Evolutionary conservation across 371 early-diverging fungal species (phyloP), one percentile per base, ranked within the genome.

Genomic region (Fennellomyces sp.): DNA sequence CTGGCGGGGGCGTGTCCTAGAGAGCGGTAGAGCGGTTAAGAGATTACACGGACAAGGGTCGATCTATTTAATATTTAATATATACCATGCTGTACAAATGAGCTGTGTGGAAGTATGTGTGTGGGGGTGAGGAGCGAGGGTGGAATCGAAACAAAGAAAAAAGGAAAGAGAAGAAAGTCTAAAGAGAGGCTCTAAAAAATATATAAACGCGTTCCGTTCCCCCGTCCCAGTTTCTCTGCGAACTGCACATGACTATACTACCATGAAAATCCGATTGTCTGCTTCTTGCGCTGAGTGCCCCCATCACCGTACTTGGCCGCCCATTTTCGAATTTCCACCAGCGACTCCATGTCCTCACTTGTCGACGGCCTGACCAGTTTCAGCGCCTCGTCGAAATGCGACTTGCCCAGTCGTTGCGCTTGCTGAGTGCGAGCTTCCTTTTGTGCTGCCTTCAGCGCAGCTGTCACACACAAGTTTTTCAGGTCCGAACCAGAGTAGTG

Each of bases 401-500:
- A 61, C 56, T 69, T 60, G 2, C 52, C 58, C 29, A 85, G 65
- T 17, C 60, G 67, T 63, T 66, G 80, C 27, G 57, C 56, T 23
- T 51, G 27, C n/a, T 35, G 25, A 29, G 15, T 29, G 19, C 57
- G 54, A 5, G 64, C 61, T 56, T 66, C 58, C 59, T 90, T 89
- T 52, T 89, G 86, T 42, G 91, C 81, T 6, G 89, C 84, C 3
- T 78, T 85, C 48, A 94, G 69, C 0, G 94, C 96, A 0, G 99
- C 97, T 17, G 97, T 90, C 29, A 99, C 89, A 76, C 97, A 97
- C 50, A 99, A 70, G 70, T 98, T 99, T 80, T 97, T 99, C 62
- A 99, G 81, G 72, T 99, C 99, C 38, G 96, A 95, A n/a, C 99
- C 99, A 21, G 97, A 96, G 62, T 88, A 97, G 52, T 85, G 78